Evolutionary conservation across 768 basidiomycete genomes (phyloP).

Genomic region (Amanita brunnescens): DNA sequence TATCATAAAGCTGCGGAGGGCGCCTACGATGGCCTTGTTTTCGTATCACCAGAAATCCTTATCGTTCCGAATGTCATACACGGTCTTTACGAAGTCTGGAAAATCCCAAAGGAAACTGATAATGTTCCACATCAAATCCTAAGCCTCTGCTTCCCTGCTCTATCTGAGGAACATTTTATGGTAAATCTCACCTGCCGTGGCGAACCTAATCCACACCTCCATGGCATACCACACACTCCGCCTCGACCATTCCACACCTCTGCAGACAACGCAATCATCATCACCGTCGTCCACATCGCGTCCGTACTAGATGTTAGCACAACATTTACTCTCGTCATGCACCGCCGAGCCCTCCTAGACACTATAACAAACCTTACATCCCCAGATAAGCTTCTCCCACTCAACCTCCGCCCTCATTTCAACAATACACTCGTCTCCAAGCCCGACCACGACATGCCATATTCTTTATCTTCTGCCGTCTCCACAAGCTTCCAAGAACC

Average conservation of each 20-base stretch:
- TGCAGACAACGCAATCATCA: conserved; percentile 22
- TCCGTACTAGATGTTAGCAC: conserved; percentile 1
- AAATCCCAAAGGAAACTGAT: conserved; percentile 16
- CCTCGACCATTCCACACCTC: conserved; percentile 17
- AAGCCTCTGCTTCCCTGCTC: neutral
- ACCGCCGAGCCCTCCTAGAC: conserved; percentile 21
- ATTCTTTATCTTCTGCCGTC: neutral
- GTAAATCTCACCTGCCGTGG: conserved; percentile 20
- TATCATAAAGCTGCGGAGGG: conserved; percentile 14
- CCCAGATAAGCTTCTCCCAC: neutral
- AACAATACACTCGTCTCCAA: neutral
- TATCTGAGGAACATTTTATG: neutral
- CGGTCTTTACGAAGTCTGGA: conserved; percentile 27
- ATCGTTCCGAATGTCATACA: conserved; percentile 24
- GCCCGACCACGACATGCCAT: neutral
- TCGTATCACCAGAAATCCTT: conserved; percentile 24
- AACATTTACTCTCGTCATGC: conserved; percentile 26
- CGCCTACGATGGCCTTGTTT: conserved; percentile 23
- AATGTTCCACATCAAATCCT: conserved; percentile 6
- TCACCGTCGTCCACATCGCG: conserved; percentile 23
- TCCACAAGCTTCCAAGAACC: no score
- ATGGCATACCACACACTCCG: conserved; percentile 6
- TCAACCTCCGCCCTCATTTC: neutral
- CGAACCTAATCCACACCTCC: conserved; percentile 31
- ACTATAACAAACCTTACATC: conserved; percentile 6